Evolutionary conservation across 345 rosid species (phyloP).

Genomic region (Pseudoturritis turrita): DNA sequence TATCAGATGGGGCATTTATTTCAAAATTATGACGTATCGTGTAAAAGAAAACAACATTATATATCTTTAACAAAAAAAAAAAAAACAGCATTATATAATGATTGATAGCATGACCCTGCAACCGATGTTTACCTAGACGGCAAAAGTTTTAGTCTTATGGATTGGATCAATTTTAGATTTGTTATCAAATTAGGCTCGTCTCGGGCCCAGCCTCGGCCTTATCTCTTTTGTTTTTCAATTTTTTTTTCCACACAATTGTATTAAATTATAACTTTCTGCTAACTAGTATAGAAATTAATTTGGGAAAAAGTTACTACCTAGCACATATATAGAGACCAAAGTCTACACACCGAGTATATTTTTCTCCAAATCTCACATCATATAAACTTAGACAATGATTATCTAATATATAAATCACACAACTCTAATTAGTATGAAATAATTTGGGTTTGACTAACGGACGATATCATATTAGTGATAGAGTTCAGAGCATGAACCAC

Average conservation of each 20-base stretch:
- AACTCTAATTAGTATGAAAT: too few relatives aligned
- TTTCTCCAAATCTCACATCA: too few relatives aligned
- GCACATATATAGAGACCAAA: neutral
- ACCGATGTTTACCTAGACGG: neutral
- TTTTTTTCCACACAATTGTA: neutral
- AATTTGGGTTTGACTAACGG: too few relatives aligned
- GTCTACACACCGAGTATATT: neutral
- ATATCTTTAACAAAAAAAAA: too few relatives aligned
- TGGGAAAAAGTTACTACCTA: neutral
- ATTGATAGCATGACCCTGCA: slow-evolving; percentile 1
- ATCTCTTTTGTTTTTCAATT: neutral
- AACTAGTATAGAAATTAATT: neutral
- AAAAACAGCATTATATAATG: neutral
- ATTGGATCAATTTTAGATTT: slow-evolving; percentile 12
- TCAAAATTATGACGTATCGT: slow-evolving; percentile 3
- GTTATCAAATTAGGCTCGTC: slow-evolving; percentile 19
- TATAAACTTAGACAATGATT: too few relatives aligned
- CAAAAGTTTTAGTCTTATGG: neutral
- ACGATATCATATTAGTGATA: too few relatives aligned
- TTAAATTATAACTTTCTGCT: neutral
- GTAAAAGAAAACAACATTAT: neutral
- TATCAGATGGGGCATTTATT: neutral
- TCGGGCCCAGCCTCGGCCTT: slow-evolving; percentile 30
- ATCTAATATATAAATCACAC: too few relatives aligned
- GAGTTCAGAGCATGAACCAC: too few relatives aligned